Evolutionary conservation across 1,284 basidiomycete genomes (phyloP), one percentile per base, ranked within the genome.

Genomic region (Jaminaea rosea): DNA sequence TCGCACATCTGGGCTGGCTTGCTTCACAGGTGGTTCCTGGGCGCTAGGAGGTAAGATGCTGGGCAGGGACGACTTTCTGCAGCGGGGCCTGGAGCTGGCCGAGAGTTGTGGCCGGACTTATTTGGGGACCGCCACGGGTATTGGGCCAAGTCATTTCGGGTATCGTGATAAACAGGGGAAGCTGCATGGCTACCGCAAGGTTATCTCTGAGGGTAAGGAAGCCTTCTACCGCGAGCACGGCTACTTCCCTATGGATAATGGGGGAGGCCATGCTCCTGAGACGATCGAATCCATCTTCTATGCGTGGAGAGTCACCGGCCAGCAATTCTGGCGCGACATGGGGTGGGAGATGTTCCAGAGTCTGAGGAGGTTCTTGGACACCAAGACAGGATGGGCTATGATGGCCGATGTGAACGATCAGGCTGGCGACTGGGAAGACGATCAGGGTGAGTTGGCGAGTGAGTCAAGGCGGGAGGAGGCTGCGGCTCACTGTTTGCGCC

Each of bases 311-410:
- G 56, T 59, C 21, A 69, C 65, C 1, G 67, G 67, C n/a, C 62
- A 71, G 45, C n/a, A 54, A 15, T 47, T 49, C 21, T 65, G 92
- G 72, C 83, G 92, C 24, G 82, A 86, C 32, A 80, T 83, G 64
- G 90, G 87, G 15, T 94, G 91, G 90, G 70, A 79, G 46, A 90
- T 93, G 53, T 94, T 93, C 78, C 77, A 85, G 69, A 82, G 88
- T 1, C 92, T 94, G 63, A 81, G 91, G 66, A 82, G 83, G 69
- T 82, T 91, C 71, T 89, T 88, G 71, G 79, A 79, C 26, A 53
- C 52, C 7, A 29, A 27, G 11, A 17, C 28, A 3, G 52, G 47
- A 9, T 49, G 56, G 23, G 59, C 62, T 3, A 55, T 54, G 10
- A 41, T 69, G 41, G 51, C 41, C n/a, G 50, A 56, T 26, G 63